Percentiles rank a stretch among this genome's conserved stretches.
phyloP scores from a whole-genome alignment of 352 stramenopile species.

The Lagenidium giganteum region DNA sequence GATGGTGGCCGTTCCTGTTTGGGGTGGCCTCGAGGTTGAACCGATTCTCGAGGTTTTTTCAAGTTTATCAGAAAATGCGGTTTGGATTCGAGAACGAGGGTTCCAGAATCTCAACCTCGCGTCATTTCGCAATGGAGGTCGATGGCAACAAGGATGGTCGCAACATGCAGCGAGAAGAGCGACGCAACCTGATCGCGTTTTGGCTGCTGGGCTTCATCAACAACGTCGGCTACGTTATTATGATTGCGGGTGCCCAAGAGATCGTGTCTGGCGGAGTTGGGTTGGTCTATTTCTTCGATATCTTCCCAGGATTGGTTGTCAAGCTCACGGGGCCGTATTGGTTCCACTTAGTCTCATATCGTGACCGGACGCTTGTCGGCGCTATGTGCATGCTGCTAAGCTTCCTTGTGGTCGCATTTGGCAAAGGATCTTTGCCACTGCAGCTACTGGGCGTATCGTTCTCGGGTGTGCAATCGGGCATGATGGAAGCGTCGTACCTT shows the following conservation, averaged over 20 bases:
- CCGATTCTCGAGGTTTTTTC: no score
- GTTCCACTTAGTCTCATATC: constrained; percentile 92
- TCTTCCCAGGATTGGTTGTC: constrained; percentile 84
- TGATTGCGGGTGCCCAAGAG: constrained; percentile 92
- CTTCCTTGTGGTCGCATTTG: constrained; percentile 68
- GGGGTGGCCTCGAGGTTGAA: no score
- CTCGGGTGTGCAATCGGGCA: constrained; percentile 76
- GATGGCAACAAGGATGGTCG: background rate
- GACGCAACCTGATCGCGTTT: constrained; percentile 80
- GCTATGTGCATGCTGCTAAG: constrained; percentile 77
- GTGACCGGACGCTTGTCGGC: constrained; percentile 61
- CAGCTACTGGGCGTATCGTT: constrained; percentile 89
- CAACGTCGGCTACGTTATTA: constrained; percentile 93
- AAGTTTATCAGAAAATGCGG: no score
- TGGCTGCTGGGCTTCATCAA: constrained; percentile 92
- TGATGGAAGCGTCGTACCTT: constrained; percentile 89
- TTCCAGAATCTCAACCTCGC: no score
- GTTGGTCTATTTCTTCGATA: constrained; percentile 91
- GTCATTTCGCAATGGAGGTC: constrained; percentile 16
- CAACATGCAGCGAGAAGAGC: constrained; percentile 16
- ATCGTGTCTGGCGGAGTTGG: constrained; percentile 89
- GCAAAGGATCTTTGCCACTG: constrained; percentile 45
- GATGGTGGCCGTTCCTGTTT: no score
- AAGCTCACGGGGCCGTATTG: constrained; percentile 91
- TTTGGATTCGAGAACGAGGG: no score